Percentiles rank a stretch among this genome's conserved stretches.
These are phyloP conservation scores for Aegilops umbellulata DNA, from an alignment of 176 grass and related monocot species.

Conservation along the genomic window DNA sequence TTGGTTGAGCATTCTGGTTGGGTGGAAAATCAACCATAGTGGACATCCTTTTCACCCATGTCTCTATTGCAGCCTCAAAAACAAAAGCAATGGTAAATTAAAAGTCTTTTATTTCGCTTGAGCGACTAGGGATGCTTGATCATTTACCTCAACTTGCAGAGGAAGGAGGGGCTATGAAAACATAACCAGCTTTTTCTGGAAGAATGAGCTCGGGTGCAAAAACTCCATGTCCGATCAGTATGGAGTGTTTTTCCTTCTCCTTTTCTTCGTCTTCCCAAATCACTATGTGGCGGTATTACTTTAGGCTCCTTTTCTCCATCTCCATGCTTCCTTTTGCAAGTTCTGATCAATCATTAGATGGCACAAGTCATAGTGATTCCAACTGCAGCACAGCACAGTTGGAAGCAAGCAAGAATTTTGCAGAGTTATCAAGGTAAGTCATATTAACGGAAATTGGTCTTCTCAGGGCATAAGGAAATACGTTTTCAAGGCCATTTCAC, in stretches of 20 bases:
- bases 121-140: background rate
- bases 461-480: background rate
- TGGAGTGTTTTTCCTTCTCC: background rate
- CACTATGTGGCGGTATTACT: no score
- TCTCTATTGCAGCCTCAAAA: constrained; percentile 15
- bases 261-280: constrained; percentile 25
- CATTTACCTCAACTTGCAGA: constrained; percentile 31
- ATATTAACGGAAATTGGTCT: background rate
- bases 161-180: background rate
- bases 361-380: background rate
- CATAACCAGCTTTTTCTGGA: background rate
- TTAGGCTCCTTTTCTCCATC: background rate
- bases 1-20: background rate
- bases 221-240: background rate
- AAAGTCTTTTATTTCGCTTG: background rate
- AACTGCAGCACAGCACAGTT: constrained; percentile 1
- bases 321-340: background rate
- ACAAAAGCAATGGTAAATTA: background rate
- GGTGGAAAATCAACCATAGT: constrained; percentile 26
- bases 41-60: constrained; percentile 34
- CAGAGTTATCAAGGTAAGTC: background rate
- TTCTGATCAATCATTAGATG: background rate
- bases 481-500: background rate
- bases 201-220: background rate
- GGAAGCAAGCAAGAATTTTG: constrained; percentile 4